Conservation (phyloP, 2,329 filamentous ascomycete species). For the Monosporascus ibericus region DNA sequence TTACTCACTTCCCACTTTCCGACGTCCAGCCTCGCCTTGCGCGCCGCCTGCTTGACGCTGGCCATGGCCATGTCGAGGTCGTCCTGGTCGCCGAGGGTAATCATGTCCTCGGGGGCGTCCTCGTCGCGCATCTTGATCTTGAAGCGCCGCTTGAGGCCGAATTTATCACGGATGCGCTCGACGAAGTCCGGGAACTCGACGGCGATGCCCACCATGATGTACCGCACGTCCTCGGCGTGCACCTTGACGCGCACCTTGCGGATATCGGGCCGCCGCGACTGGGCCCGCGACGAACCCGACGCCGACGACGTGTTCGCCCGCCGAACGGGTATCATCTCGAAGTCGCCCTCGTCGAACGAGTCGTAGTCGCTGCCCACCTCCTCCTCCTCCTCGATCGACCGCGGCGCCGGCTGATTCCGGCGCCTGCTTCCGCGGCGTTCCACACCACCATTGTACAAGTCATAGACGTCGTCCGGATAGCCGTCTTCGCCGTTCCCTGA, state of each 20-base stretch:
- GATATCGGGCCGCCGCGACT: slow-evolving; percentile 58
- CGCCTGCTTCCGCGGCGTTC: slow-evolving; percentile 29
- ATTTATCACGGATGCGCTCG: slow-evolving; percentile 79
- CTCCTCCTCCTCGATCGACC: slow-evolving; percentile 76
- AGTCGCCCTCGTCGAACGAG: slow-evolving; percentile 69
- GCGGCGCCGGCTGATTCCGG: slow-evolving; percentile 38
- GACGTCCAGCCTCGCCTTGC: slow-evolving; percentile 70
- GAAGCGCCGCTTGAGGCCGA: slow-evolving; percentile 69
- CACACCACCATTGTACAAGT: slow-evolving; percentile 45
- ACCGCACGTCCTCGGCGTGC: slow-evolving; percentile 83
- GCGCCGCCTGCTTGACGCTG: slow-evolving; percentile 60
- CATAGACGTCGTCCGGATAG: slow-evolving; percentile 66
- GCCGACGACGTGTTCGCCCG: slow-evolving; percentile 41
- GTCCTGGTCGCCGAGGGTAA: slow-evolving; percentile 94
- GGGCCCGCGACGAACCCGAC: slow-evolving; percentile 44
- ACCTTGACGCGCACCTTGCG: slow-evolving; percentile 86
- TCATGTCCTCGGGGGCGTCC: slow-evolving; percentile 74
- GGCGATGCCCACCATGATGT: slow-evolving; percentile 74
- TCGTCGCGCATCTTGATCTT: slow-evolving; percentile 89
- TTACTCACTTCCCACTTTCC: slow-evolving; percentile 88
- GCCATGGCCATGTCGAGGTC: slow-evolving; percentile 85
- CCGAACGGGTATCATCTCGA: slow-evolving; percentile 66
- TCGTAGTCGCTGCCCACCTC: slow-evolving; percentile 63
- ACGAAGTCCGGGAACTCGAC: slow-evolving; percentile 73
- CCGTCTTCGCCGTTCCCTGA: slow-evolving; percentile 53